Evolutionary conservation across 306 rosid species (phyloP).

Genomic region (Acacia confusa): DNA sequence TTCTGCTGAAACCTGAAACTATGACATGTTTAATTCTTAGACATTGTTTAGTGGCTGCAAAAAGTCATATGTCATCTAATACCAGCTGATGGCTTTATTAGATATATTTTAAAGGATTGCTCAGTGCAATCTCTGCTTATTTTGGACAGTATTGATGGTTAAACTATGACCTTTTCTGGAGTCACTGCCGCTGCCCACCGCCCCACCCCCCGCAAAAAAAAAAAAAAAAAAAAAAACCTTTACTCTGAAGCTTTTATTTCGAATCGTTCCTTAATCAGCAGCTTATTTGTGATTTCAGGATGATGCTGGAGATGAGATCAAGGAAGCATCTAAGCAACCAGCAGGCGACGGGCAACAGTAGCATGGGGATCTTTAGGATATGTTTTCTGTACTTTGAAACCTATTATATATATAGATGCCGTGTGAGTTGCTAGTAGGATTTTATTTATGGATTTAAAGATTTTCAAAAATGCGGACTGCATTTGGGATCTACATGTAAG

Average conservation of each 20-base stretch:
- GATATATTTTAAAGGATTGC: neutral
- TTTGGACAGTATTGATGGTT: neutral
- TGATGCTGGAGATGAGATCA: conserved; percentile 91
- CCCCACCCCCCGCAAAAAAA: too few species aligned
- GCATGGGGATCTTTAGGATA: conserved; percentile 35
- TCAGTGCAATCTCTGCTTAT: conserved; percentile 6
- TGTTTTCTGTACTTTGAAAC: conserved; percentile 42
- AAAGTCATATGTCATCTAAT: conserved; percentile 10
- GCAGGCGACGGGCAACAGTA: conserved; percentile 62
- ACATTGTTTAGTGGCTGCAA: neutral
- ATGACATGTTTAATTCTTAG: neutral
- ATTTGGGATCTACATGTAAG: conserved; percentile 40
- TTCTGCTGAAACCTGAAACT: neutral
- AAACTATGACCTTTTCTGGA: neutral
- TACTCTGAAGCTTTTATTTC: neutral
- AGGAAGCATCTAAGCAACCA: conserved; percentile 84
- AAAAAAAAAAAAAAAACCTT: too few species aligned
- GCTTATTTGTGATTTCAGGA: conserved; percentile 49
- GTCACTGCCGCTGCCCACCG: too few species aligned
- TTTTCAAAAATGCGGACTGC: conserved; percentile 34
- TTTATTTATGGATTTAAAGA: conserved; percentile 39
- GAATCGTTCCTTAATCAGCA: neutral
- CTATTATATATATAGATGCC: conserved; percentile 40
- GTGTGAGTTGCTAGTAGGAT: conserved; percentile 48
- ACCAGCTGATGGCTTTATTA: neutral